phyloP scores from a whole-genome alignment of 768 basidiomycete species.

The Tubosaeta brunneosetosa region DNA sequence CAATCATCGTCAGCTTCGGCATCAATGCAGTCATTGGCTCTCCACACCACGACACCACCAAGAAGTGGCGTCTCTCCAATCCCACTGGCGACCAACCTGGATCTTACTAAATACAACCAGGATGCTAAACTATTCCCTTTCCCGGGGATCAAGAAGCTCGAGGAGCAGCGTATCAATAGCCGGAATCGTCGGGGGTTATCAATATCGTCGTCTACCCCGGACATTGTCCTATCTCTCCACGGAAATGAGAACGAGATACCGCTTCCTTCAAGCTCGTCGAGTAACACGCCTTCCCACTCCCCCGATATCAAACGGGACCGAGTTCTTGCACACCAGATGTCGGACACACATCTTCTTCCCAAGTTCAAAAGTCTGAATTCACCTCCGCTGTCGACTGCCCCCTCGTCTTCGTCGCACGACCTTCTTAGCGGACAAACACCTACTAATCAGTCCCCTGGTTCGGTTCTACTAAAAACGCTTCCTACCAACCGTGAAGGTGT shows the following conservation, averaged over 20 bases:
- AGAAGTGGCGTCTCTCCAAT: slow-evolving; percentile 70
- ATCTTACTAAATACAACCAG: slow-evolving; percentile 63
- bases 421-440: slow-evolving; percentile 37
- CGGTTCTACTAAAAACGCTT: slow-evolving; percentile 41
- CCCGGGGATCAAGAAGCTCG: slow-evolving; percentile 77
- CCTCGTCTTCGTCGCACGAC: slow-evolving; percentile 50
- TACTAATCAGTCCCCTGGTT: slow-evolving; percentile 31
- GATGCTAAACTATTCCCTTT: slow-evolving; percentile 83
- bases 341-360: slow-evolving; percentile 59
- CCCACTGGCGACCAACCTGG: slow-evolving; percentile 66
- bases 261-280: slow-evolving; percentile 45
- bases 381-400: slow-evolving; percentile 37
- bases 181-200: slow-evolving; percentile 51
- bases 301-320: slow-evolving; percentile 54
- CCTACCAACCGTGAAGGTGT: slow-evolving; percentile 77
- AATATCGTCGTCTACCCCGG: slow-evolving; percentile 46
- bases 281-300: slow-evolving; percentile 45
- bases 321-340: slow-evolving; percentile 62
- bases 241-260: slow-evolving; percentile 42
- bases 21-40: slow-evolving; percentile 56
- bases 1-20: slow-evolving; percentile 67
- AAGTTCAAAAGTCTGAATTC: slow-evolving; percentile 45
- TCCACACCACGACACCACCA: slow-evolving; percentile 40
- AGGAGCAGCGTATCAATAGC: slow-evolving; percentile 57
- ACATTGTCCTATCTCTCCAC: slow-evolving; percentile 41